These are phyloP conservation scores for Myxozyma lipomycoides DNA, from an alignment of 805 yeast species.

Conservation along the genomic window DNA sequence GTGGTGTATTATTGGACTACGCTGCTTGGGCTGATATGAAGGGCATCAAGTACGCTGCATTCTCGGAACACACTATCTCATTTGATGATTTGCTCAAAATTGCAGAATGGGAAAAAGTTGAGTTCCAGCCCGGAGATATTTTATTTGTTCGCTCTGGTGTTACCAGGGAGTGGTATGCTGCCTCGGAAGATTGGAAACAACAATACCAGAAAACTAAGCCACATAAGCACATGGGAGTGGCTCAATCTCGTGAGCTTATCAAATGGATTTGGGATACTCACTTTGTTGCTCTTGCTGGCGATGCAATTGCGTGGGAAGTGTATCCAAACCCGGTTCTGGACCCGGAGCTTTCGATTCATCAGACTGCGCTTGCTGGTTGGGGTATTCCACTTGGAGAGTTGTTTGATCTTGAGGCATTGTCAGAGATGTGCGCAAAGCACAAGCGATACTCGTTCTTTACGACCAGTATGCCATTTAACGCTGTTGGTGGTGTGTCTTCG, in stretches of 20 bases:
- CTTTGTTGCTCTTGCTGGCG: conserved; percentile 33
- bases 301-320: conserved; percentile 32
- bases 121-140: conserved; percentile 32
- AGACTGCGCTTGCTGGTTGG: conserved; percentile 33
- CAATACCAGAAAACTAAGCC: conserved; percentile 21
- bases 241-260: conserved; percentile 30
- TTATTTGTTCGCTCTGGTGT: conserved; percentile 32
- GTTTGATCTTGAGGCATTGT: conserved; percentile 34
- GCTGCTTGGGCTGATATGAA: conserved; percentile 31
- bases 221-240: conserved; percentile 30
- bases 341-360: conserved; percentile 30
- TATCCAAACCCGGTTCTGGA: conserved; percentile 25
- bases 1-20: conserved; percentile 35
- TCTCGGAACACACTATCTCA: conserved; percentile 27
- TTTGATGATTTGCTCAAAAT: conserved; percentile 26
- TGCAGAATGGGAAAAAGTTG: conserved; percentile 24
- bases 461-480: conserved; percentile 35
- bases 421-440: conserved; percentile 31
- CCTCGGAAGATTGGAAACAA: conserved; percentile 17
- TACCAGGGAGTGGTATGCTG: conserved; percentile 31
- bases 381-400: conserved; percentile 39
- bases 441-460: conserved; percentile 35
- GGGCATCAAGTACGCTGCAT: conserved; percentile 27
- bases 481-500: conserved; percentile 37
- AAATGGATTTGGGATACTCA: conserved; percentile 34